Evolutionary conservation across 176 grass and related monocot species (phyloP).

Genomic region (Rhipidocladum racemiflorum): DNA sequence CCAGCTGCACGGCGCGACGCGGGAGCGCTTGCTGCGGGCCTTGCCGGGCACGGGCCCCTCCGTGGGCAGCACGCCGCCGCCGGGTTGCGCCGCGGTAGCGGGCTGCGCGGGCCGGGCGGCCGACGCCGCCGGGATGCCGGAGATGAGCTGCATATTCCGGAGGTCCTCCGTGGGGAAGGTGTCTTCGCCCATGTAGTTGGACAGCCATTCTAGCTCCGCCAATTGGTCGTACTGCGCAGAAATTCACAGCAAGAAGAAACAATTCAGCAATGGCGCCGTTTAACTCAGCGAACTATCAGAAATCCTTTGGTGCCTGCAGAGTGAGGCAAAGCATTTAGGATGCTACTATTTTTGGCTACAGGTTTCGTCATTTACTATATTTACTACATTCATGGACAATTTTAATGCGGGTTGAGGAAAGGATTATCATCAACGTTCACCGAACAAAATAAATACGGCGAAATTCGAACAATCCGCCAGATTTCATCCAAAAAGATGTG

Average conservation of each 20-base stretch:
- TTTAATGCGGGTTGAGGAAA: constrained; percentile 15
- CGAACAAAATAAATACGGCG: background rate
- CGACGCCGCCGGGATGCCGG: constrained; percentile 19
- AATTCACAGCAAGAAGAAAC: constrained; percentile 6
- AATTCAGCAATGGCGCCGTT: constrained; percentile 31
- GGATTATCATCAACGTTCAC: background rate
- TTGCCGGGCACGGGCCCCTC: constrained; percentile 49
- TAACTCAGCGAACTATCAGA: background rate
- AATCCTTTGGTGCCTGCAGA: background rate
- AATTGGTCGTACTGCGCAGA: constrained; percentile 77
- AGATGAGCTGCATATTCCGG: constrained; percentile 83
- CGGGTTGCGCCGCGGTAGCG: background rate
- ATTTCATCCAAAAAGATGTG: background rate
- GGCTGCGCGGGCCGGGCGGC: constrained; percentile 12
- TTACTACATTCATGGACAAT: background rate
- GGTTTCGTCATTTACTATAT: background rate
- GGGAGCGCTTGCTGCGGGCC: constrained; percentile 70
- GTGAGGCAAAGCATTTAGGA: constrained; percentile 1
- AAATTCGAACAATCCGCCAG: background rate
- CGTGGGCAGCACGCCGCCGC: constrained; percentile 5
- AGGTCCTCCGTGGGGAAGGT: constrained; percentile 90
- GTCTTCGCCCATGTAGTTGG: constrained; percentile 77
- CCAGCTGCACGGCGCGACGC: constrained; percentile 60
- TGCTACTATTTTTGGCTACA: constrained; percentile 33
- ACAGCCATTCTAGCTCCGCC: constrained; percentile 92